Base-by-base conservation (phyloP, 140 eudicot genomes). In the Senecio squalidus region DNA sequence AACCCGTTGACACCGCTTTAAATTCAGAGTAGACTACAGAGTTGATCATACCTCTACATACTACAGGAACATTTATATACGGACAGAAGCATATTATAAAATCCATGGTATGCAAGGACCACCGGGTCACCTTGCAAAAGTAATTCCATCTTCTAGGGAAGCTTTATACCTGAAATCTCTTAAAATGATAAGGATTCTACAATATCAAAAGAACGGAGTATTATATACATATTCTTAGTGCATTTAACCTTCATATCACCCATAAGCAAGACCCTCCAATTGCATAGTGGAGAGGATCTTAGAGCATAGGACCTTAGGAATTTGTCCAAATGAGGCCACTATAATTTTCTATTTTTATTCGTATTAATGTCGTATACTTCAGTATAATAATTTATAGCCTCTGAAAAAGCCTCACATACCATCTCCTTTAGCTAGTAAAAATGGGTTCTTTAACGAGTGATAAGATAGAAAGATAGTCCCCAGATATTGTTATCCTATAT, bases 141-240 rank as follows among this genome's bases (percentile, higher is more conserved):
- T 6, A 25, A 71, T 55, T 66, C 70, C 74, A 74, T 31, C 49
- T 52, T 65, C 36, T 14, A 64, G 30, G 70, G 71, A 66, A 78
- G 43, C 64, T 77, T 59, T 64, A 58, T 51, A 44, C 51, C 69
- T 45, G 67, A 67, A 44, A 69, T 76, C 62, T 21, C 45, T 56
- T 40, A 71, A 54, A 33, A 60, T 69, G 83, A 81, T 76, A 81
- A 82, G 80, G 82, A 78, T 75, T 82, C 79, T 71, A 58, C 62
- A 43, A 70, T 77, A 74, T 52, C 38, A 65, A 47, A 58, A 70
- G 62, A 64, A 31, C 58, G 51, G 27, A 23, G 60, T 26, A 16
- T 73, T 65, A 39, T 80, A 34, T 58, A 65, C 51, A 59, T 61
- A 72, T 72, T 72, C 74, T 24, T 39, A 2, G 29, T 30, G 50